Evolutionary conservation across 2,329 filamentous ascomycete species (phyloP).

Genomic region (Aspergillus sp.): DNA sequence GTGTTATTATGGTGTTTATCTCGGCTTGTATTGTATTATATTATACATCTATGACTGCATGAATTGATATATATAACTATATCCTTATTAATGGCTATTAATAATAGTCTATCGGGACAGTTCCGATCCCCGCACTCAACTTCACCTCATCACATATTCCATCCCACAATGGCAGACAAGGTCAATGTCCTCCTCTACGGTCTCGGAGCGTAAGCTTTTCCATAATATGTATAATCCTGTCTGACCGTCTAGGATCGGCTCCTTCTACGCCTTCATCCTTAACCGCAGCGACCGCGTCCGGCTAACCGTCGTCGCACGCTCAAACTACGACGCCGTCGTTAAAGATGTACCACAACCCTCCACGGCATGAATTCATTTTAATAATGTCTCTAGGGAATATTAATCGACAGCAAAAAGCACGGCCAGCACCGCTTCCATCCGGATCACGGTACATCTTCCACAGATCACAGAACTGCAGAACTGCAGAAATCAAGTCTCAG

Average conservation of each 20-base stretch:
- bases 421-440: conserved; percentile 37
- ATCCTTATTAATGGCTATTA: background rate
- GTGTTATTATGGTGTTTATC: no score
- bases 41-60: no score
- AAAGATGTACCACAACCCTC: conserved; percentile 29
- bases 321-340: conserved; percentile 47
- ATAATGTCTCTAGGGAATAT: conserved; percentile 34
- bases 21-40: no score
- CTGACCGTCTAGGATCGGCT: conserved; percentile 49
- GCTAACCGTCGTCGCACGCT: conserved; percentile 46
- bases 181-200: conserved; percentile 53
- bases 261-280: conserved; percentile 59
- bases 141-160: background rate
- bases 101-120: background rate
- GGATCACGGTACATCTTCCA: conserved; percentile 33
- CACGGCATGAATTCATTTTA: background rate
- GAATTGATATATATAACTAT: background rate
- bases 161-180: conserved; percentile 9
- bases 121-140: background rate
- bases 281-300: conserved; percentile 42
- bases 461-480: background rate
- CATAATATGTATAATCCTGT: background rate
- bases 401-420: conserved; percentile 44
- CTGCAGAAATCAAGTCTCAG: background rate
- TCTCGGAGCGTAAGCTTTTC: conserved; percentile 51